Percentiles rank a stretch among this genome's conserved stretches.
Conservation (phyloP, 1,139 yeast species). For the Geotrichum aggregatum region DNA sequence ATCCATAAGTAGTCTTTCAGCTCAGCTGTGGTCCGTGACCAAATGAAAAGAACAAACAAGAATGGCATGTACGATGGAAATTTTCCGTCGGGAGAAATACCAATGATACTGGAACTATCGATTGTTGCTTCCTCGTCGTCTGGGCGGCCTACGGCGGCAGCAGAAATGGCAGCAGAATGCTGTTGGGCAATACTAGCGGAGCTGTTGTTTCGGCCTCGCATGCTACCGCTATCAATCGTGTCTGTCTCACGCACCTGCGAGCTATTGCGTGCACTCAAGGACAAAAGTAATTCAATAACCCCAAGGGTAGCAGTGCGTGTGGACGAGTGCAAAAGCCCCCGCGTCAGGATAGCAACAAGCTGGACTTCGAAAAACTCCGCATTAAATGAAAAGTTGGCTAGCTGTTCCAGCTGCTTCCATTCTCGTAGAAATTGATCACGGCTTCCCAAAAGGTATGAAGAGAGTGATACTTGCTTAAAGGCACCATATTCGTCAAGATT, state of each 20-base stretch:
- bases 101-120: conserved; percentile 5
- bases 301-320: conserved; percentile 55
- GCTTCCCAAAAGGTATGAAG: conserved; percentile 40
- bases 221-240: conserved; percentile 4
- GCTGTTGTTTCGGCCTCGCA: conserved; percentile 12
- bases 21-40: conserved; percentile 49
- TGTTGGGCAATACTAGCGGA: conserved; percentile 9
- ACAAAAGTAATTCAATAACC: conserved; percentile 50
- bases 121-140: conserved; percentile 16
- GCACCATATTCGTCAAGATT: conserved; percentile 33
- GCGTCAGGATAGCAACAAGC: conserved; percentile 50
- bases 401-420: conserved; percentile 47
- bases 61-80: conserved; percentile 41
- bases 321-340: conserved; percentile 62
- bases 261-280: conserved; percentile 43
- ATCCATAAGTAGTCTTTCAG: conserved; percentile 47
- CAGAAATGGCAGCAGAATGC: neutral
- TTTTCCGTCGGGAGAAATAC: neutral
- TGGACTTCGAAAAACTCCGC: conserved; percentile 53
- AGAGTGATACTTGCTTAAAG: conserved; percentile 28
- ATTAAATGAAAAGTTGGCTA: conserved; percentile 43
- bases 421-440: conserved; percentile 44
- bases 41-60: conserved; percentile 52
- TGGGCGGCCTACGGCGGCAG: neutral
- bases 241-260: conserved; percentile 16